A percentile compares a stretch with the other conserved stretches of the same genome.
Evolutionary conservation across 83 land plant species (phyloP).

Genomic region (Thuja plicata): DNA sequence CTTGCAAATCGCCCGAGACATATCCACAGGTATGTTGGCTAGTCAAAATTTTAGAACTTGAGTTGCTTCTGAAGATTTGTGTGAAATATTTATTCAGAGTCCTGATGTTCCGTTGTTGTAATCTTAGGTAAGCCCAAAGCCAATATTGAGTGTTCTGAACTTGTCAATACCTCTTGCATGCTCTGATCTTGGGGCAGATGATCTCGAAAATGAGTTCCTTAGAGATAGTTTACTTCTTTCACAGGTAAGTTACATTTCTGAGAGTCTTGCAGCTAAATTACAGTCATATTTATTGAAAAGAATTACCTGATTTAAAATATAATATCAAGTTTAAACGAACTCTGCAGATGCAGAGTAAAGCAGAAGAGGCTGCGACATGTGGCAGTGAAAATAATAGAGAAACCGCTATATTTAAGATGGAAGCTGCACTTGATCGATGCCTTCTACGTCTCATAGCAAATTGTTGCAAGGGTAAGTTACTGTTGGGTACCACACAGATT

Average conservation of each 20-base stretch:
- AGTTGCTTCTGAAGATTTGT: background rate
- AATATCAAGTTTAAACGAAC: background rate
- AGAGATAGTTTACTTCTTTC: conserved; percentile 59
- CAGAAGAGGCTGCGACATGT: conserved; percentile 50
- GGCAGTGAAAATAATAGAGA: conserved; percentile 65
- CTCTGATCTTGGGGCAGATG: conserved; percentile 89
- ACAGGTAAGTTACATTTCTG: conserved; percentile 35
- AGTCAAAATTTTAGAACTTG: background rate
- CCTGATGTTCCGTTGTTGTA: background rate
- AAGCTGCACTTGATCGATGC: conserved; percentile 82
- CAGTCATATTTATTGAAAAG: background rate
- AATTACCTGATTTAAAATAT: background rate
- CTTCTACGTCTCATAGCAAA: conserved; percentile 84
- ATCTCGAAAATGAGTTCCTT: conserved; percentile 81
- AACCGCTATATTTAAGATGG: conserved; percentile 68
- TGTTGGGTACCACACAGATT: background rate
- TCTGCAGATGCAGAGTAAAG: conserved; percentile 57
- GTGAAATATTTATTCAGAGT: background rate
- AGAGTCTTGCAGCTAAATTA: background rate
- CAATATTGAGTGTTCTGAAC: conserved; percentile 67
- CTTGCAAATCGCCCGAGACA: conserved; percentile 78
- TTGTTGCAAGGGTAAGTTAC: conserved; percentile 81
- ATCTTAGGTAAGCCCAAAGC: conserved; percentile 79
- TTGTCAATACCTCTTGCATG: conserved; percentile 78
- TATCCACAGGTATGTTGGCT: conserved; percentile 62